These are phyloP conservation scores for Typha latifolia DNA, from an alignment of 176 grass and related monocot species.

Conservation along the genomic window DNA sequence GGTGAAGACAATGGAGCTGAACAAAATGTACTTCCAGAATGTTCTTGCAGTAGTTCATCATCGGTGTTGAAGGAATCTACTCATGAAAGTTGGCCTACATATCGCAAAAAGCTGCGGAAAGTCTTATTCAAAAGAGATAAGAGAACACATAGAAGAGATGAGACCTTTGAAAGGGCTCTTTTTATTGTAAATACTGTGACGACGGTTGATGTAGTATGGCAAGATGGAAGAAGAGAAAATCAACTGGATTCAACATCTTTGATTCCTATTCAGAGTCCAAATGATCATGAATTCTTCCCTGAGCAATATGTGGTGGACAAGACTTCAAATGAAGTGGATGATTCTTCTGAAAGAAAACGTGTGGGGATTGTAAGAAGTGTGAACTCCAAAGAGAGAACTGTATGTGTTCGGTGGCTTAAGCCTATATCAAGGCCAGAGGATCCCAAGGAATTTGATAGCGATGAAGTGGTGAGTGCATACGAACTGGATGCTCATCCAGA, in stretches of 20 bases:
- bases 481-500: constrained; percentile 91
- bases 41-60: constrained; percentile 16
- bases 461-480: constrained; percentile 86
- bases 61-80: background rate
- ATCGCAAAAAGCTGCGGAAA: constrained; percentile 65
- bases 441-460: constrained; percentile 38
- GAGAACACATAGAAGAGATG: constrained; percentile 68
- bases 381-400: constrained; percentile 72
- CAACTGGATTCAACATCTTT: constrained; percentile 50
- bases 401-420: constrained; percentile 74
- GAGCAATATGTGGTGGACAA: constrained; percentile 83
- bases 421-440: constrained; percentile 35
- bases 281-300: constrained; percentile 90
- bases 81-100: constrained; percentile 1
- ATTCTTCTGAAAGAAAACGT: constrained; percentile 50
- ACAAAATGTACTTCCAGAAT: constrained; percentile 3
- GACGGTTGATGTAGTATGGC: constrained; percentile 80
- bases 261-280: constrained; percentile 77
- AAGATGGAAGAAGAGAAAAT: constrained; percentile 67
- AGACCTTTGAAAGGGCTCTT: constrained; percentile 71
- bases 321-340: constrained; percentile 56
- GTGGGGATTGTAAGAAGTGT: constrained; percentile 67
- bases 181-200: constrained; percentile 59
- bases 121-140: constrained; percentile 65
- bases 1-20: too few relatives aligned